phyloP scores from a whole-genome alignment of 75 land plant genomes.

The Picea sitchensis region DNA sequence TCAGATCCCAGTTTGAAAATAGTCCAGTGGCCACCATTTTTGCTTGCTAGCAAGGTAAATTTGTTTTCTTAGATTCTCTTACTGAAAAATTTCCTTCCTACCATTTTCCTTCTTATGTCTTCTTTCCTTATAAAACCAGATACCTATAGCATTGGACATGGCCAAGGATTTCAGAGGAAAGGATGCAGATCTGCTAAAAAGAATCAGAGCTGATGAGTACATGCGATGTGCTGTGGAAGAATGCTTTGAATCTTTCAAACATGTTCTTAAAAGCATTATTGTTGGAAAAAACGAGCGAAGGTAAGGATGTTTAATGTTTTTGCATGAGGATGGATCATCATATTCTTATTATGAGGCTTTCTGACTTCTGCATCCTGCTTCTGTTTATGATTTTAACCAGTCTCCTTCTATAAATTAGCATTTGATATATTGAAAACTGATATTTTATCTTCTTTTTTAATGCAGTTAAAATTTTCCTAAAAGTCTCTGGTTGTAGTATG shows the following conservation, averaged over 20 bases:
- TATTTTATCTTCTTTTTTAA: not conserved
- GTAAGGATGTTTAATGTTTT: slow-evolving; percentile 31
- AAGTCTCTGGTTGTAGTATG: not conserved
- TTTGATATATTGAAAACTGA: not conserved
- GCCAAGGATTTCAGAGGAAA: slow-evolving; percentile 75
- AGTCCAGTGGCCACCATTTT: slow-evolving; percentile 77
- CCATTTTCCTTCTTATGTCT: not conserved
- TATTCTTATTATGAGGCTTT: not conserved
- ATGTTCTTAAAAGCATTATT: slow-evolving; percentile 43
- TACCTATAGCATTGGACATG: slow-evolving; percentile 87
- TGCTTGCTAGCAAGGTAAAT: slow-evolving; percentile 81
- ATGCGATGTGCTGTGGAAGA: slow-evolving; percentile 75
- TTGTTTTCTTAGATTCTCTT: not conserved
- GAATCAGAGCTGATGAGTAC: slow-evolving; percentile 70
- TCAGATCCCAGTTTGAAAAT: slow-evolving; percentile 25
- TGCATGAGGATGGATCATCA: not conserved
- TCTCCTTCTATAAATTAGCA: not conserved
- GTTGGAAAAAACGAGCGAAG: slow-evolving; percentile 47
- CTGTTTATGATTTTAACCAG: not conserved
- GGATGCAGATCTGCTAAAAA: slow-evolving; percentile 55
- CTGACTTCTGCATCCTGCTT: not conserved
- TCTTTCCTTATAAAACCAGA: slow-evolving; percentile 28
- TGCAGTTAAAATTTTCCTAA: not conserved
- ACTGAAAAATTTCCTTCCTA: not conserved
- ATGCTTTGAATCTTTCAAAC: slow-evolving; percentile 67